phyloP scores from a whole-genome alignment of 2,329 filamentous ascomycete species.

The Aotearoamyces nothofagi region DNA sequence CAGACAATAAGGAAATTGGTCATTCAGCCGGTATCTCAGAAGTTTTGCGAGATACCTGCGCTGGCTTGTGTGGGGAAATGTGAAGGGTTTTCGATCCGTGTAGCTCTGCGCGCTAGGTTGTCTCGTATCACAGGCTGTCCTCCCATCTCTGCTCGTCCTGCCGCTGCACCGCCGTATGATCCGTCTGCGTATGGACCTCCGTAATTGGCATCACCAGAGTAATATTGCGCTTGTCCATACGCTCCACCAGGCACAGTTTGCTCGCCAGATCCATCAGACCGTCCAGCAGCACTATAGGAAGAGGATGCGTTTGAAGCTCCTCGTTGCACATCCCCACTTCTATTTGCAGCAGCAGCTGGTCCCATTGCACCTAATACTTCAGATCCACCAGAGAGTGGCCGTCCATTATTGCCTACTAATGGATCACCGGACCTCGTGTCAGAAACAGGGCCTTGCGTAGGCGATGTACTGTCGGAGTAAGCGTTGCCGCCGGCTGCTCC shows the following conservation, averaged over 20 bases:
- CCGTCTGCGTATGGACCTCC: constrained; percentile 37
- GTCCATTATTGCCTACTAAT: constrained; percentile 35
- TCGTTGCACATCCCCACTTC: constrained; percentile 58
- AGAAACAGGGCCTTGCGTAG: constrained; percentile 47
- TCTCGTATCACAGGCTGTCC: constrained; percentile 79
- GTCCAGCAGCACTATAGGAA: constrained; percentile 71
- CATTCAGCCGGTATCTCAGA: constrained; percentile 46
- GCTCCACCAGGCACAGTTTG: constrained; percentile 23
- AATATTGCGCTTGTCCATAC: constrained; percentile 31
- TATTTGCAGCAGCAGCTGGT: constrained; percentile 50
- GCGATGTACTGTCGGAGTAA: constrained; percentile 62
- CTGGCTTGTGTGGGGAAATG: constrained; percentile 83
- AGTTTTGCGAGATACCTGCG: constrained; percentile 93
- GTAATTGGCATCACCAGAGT: constrained; percentile 42
- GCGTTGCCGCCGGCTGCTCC: constrained; percentile 42
- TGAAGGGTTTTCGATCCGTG: constrained; percentile 80
- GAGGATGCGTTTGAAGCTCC: constrained; percentile 94
- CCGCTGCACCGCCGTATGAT: constrained; percentile 19
- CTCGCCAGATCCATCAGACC: constrained; percentile 53
- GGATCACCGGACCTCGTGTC: constrained; percentile 58
- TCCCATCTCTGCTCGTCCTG: constrained; percentile 26
- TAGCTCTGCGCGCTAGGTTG: constrained; percentile 83
- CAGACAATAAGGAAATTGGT: background rate
- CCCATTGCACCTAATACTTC: constrained; percentile 77
- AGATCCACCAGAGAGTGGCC: constrained; percentile 44